phyloP scores from a whole-genome alignment of 2,329 filamentous ascomycete species.

The Trichoderma polysporum region DNA sequence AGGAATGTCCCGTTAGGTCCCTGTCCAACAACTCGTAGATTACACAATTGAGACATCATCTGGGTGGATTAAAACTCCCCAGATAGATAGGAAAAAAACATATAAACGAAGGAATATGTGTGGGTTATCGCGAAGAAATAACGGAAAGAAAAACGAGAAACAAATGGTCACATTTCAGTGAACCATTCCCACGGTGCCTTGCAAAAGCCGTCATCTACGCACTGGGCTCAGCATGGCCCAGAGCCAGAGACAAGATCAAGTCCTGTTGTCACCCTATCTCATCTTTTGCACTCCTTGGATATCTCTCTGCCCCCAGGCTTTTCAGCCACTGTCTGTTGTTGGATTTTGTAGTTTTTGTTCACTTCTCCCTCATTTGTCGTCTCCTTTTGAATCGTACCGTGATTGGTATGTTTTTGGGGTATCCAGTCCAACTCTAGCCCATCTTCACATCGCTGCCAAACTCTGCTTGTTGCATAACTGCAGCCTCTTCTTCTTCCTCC shows the following conservation, averaged over 20 bases:
- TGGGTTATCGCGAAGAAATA: background rate
- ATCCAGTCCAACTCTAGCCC: constrained; percentile 22
- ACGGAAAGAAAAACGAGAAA: background rate
- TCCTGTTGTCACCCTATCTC: constrained; percentile 10
- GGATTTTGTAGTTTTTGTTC: background rate
- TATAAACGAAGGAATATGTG: background rate
- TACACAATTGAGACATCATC: constrained; percentile 8
- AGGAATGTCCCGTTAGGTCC: background rate
- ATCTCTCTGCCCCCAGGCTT: background rate
- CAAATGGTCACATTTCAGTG: background rate
- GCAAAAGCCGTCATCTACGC: background rate
- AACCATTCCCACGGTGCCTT: background rate
- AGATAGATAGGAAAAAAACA: background rate
- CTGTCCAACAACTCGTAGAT: constrained; percentile 1
- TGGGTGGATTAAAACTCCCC: background rate
- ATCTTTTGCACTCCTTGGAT: background rate
- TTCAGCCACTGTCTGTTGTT: background rate
- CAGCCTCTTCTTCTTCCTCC: constrained; percentile 32
- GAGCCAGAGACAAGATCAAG: constrained; percentile 7
- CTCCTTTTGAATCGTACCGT: background rate
- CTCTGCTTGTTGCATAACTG: constrained; percentile 27
- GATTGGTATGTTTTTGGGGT: background rate
- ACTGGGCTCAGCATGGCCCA: background rate
- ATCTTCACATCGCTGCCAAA: constrained; percentile 33
- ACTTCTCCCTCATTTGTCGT: background rate